phyloP scores from a whole-genome alignment of 2,329 filamentous ascomycete genomes.

The Grosmannia clavigera region DNA sequence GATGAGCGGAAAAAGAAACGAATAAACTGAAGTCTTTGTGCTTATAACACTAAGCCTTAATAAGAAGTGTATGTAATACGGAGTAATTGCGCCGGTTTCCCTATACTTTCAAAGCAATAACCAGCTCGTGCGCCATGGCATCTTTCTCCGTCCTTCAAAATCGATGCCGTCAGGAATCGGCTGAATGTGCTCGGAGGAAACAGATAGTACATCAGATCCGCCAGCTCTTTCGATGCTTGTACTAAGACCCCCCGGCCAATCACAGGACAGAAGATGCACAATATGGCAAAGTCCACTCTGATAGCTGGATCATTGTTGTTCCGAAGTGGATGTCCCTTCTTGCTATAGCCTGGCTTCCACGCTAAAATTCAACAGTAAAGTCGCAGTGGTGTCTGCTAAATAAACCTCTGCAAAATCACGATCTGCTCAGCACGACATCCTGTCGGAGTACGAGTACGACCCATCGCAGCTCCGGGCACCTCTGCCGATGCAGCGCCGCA shows the following conservation, averaged over 20 bases:
- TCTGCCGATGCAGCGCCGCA: neutral
- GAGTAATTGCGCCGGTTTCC: no score
- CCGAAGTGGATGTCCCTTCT: neutral
- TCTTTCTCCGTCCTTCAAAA: no score
- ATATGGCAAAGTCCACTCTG: no score
- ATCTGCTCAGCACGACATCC: neutral
- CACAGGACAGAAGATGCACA: neutral
- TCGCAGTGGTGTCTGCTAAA: neutral
- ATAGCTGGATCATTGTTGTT: slow-evolving; percentile 6
- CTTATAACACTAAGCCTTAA: no score
- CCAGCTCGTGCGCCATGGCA: no score
- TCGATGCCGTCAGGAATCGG: no score
- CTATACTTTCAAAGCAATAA: no score
- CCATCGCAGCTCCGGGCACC: neutral
- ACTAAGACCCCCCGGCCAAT: neutral
- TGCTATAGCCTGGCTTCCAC: neutral
- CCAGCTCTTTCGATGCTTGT: neutral
- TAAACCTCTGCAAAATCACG: neutral
- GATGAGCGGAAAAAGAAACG: no score
- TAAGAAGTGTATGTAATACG: no score
- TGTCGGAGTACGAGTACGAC: neutral
- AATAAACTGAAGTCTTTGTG: no score
- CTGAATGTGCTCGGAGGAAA: no score
- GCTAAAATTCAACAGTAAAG: neutral
- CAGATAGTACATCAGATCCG: neutral